Percentiles rank a stretch among this genome's conserved stretches.
phyloP scores from a whole-genome alignment of 2,329 filamentous ascomycete species.

The Acrodontium crateriforme region DNA sequence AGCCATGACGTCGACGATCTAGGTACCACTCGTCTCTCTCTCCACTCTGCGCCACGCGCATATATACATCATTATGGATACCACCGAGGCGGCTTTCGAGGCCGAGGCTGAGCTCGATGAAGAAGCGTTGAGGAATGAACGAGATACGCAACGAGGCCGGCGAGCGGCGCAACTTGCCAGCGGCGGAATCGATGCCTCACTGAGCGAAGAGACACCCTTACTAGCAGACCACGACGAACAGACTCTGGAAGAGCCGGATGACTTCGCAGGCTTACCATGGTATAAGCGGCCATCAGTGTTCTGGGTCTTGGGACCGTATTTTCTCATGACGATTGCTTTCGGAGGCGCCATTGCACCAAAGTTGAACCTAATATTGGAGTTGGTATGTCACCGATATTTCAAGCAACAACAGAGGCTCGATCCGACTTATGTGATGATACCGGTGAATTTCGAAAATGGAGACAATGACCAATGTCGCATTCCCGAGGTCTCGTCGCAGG shows the following conservation, averaged over 20 bases:
- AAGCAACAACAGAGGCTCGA: slow-evolving; percentile 48
- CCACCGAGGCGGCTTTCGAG: slow-evolving; percentile 19
- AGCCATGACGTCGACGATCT: too few relatives aligned
- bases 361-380: slow-evolving; percentile 68
- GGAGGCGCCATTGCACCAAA: slow-evolving; percentile 77
- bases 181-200: slow-evolving; percentile 10
- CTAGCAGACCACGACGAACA: slow-evolving; percentile 10
- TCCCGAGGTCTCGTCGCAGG: slow-evolving; percentile 61
- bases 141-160: slow-evolving; percentile 5
- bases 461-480: slow-evolving; percentile 67
- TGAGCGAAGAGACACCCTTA: slow-evolving; percentile 14
- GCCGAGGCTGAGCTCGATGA: slow-evolving; percentile 20
- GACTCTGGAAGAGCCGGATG: slow-evolving; percentile 20
- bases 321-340: slow-evolving; percentile 71
- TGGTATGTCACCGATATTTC: slow-evolving; percentile 76
- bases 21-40: too few relatives aligned
- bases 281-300: slow-evolving; percentile 54
- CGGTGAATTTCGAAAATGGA: slow-evolving; percentile 45
- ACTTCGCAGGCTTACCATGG: slow-evolving; percentile 50
- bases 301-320: slow-evolving; percentile 72
- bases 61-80: slow-evolving; percentile 13
- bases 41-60: too few relatives aligned
- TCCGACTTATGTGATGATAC: slow-evolving; percentile 46
- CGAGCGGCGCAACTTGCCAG: slow-evolving; percentile 11
- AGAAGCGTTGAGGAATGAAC: slow-evolving; percentile 9